These are phyloP conservation scores for Torulaspora quercuum DNA, from an alignment of 805 yeast genomes.

Conservation along the genomic window DNA sequence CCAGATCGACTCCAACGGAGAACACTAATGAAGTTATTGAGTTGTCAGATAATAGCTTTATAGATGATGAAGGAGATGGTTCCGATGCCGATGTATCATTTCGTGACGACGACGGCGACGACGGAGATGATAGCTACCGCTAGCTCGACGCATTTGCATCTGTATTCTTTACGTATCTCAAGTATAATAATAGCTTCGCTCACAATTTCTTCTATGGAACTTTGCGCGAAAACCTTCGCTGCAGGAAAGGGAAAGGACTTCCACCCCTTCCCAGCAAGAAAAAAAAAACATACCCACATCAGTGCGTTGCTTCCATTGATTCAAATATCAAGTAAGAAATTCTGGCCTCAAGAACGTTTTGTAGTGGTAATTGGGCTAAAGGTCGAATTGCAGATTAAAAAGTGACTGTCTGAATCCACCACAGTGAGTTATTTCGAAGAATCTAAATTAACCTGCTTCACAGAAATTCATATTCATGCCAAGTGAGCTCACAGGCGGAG, in stretches of 20 bases:
- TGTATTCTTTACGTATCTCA: too few relatives aligned
- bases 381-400: too few relatives aligned
- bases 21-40: slow-evolving; percentile 23
- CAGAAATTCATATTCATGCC: slow-evolving; percentile 5
- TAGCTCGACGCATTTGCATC: too few relatives aligned
- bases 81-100: slow-evolving; percentile 24
- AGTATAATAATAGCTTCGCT: too few relatives aligned
- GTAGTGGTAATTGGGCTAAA: too few relatives aligned
- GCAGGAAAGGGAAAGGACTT: slow-evolving; percentile 9
- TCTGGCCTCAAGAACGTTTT: too few relatives aligned
- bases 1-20: slow-evolving; percentile 15
- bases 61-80: slow-evolving; percentile 25
- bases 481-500: slow-evolving; percentile 11
- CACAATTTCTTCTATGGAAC: not conserved
- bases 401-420: too few relatives aligned
- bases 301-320: too few relatives aligned
- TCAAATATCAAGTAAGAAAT: too few relatives aligned
- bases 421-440: too few relatives aligned
- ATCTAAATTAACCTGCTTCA: too few relatives aligned
- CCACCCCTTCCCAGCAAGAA: slow-evolving; percentile 4
- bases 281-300: not conserved
- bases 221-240: not conserved
- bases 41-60: slow-evolving; percentile 30
- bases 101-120: slow-evolving; percentile 22
- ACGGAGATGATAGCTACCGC: too few relatives aligned